Evolutionary conservation across 78 protist species (phyloP).

Genomic region (Isochrysis galbana): DNA sequence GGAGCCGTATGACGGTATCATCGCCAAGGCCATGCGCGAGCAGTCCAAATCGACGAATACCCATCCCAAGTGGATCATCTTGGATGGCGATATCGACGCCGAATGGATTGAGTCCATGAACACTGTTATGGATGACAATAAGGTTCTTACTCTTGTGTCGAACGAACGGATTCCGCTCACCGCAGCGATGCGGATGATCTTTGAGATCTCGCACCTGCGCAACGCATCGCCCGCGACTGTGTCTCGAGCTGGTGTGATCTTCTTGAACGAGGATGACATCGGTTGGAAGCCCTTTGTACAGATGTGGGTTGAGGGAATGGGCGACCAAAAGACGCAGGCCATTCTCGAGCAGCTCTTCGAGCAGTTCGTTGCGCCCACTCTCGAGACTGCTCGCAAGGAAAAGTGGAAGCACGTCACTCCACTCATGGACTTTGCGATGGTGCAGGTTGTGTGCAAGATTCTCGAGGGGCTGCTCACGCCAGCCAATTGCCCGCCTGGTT

Average conservation of each 20-base stretch:
- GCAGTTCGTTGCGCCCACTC: slow-evolving; percentile 37
- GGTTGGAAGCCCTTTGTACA: slow-evolving; percentile 80
- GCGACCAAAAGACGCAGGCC: slow-evolving; percentile 4
- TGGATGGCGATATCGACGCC: slow-evolving; percentile 89
- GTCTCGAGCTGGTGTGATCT: slow-evolving; percentile 90
- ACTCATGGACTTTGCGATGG: slow-evolving; percentile 61
- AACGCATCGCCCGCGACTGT: slow-evolving; percentile 92
- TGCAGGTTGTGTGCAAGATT: slow-evolving; percentile 67
- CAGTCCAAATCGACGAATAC: slow-evolving; percentile 36
- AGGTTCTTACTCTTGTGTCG: slow-evolving; percentile 83
- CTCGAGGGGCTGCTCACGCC: slow-evolving; percentile 68
- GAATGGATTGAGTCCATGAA: slow-evolving; percentile 90
- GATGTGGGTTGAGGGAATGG: slow-evolving; percentile 15
- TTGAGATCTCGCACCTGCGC: slow-evolving; percentile 75
- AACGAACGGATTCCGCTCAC: slow-evolving; percentile 88
- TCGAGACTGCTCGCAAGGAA: slow-evolving; percentile 48
- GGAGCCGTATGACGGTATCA: slow-evolving; percentile 86
- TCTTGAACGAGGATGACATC: slow-evolving; percentile 77
- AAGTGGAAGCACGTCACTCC: slow-evolving; percentile 55
- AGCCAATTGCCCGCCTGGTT: not conserved
- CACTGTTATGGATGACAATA: slow-evolving; percentile 94
- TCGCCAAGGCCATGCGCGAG: slow-evolving; percentile 77
- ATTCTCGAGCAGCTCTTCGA: slow-evolving; percentile 34
- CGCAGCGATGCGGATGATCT: slow-evolving; percentile 79
- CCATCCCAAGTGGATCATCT: slow-evolving; percentile 79